Conservation (phyloP, 805 yeast species). For the Saturnispora besseyi region DNA sequence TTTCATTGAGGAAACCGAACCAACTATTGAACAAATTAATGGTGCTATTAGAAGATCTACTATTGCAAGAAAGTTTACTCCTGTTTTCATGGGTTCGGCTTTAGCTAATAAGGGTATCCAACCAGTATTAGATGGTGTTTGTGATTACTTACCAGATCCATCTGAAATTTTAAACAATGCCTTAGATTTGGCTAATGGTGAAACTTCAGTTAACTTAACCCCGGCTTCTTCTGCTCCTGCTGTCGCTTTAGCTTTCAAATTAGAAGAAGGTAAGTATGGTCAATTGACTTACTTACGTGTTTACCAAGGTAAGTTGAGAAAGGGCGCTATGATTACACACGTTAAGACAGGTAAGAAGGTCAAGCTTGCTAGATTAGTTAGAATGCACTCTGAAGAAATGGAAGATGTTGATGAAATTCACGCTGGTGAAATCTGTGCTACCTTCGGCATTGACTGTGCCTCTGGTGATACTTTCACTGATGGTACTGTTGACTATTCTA, state of each 20-base stretch:
- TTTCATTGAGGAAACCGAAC: slow-evolving; percentile 82
- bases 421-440: slow-evolving; percentile 98
- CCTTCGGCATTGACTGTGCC: slow-evolving; percentile 97
- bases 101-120: slow-evolving; percentile 94
- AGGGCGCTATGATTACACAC: slow-evolving; percentile 83
- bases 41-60: slow-evolving; percentile 91
- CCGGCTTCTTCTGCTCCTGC: slow-evolving; percentile 74
- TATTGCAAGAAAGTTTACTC: slow-evolving; percentile 90
- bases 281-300: slow-evolving; percentile 95
- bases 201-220: slow-evolving; percentile 59
- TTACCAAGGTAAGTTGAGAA: slow-evolving; percentile 89
- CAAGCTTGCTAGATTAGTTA: slow-evolving; percentile 85
- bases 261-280: slow-evolving; percentile 97
- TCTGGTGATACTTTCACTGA: slow-evolving; percentile 97
- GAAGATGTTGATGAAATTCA: slow-evolving; percentile 94
- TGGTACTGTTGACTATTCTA: slow-evolving; percentile 68
- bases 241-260: slow-evolving; percentile 96
- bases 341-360: slow-evolving; percentile 88
- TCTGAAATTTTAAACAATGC: slow-evolving; percentile 88
- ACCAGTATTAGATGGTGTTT: slow-evolving; percentile 91
- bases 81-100: slow-evolving; percentile 99
- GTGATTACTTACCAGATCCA: slow-evolving; percentile 93
- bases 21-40: slow-evolving; percentile 74
- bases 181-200: slow-evolving; percentile 59
- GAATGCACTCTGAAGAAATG: slow-evolving; percentile 99